phyloP scores from a whole-genome alignment of 352 stramenopile genomes.

The Globisporangium uncinulatum region DNA sequence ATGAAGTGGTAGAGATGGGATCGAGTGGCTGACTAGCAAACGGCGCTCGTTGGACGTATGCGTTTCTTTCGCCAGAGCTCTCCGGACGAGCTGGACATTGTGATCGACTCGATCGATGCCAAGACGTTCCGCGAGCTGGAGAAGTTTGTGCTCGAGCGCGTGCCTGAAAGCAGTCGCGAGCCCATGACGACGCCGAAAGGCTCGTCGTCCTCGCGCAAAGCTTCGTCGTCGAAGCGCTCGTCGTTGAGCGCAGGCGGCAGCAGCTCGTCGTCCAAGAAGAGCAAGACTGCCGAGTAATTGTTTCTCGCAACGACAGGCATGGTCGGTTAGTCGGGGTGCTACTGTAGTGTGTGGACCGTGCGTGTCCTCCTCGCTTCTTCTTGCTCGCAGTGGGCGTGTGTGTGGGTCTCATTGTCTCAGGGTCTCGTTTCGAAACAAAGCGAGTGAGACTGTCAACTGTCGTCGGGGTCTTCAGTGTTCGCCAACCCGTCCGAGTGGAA shows the following conservation, averaged over 20 bases:
- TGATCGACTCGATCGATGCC: conserved; percentile 83
- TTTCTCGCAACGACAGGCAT: conserved; percentile 8
- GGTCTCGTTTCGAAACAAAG: too few species aligned
- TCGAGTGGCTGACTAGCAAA: neutral
- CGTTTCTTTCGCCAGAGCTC: conserved; percentile 38
- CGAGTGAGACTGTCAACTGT: too few species aligned
- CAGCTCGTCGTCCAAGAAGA: conserved; percentile 46
- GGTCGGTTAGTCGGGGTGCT: neutral
- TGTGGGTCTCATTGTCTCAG: too few species aligned
- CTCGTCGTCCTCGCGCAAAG: conserved; percentile 43
- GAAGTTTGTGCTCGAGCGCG: conserved; percentile 70
- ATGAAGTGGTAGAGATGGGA: too few species aligned
- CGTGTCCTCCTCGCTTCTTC: too few species aligned
- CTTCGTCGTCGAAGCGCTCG: conserved; percentile 23
- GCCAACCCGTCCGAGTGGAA: too few species aligned
- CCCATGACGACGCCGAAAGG: conserved; percentile 48
- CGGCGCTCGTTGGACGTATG: neutral
- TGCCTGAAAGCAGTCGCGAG: conserved; percentile 62
- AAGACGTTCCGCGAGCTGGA: conserved; percentile 86
- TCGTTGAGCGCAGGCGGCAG: conserved; percentile 14
- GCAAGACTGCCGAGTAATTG: conserved; percentile 28
- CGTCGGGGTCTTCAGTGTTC: too few species aligned
- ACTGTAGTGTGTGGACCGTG: neutral
- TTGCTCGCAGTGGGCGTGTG: too few species aligned
- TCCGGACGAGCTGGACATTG: conserved; percentile 84